A percentile compares a stretch with the other conserved stretches of the same genome.
Evolutionary conservation across 225 moss, liverwort and hornwort species (phyloP).

Genomic region (Bryoerythrophyllum caledonicum): DNA sequence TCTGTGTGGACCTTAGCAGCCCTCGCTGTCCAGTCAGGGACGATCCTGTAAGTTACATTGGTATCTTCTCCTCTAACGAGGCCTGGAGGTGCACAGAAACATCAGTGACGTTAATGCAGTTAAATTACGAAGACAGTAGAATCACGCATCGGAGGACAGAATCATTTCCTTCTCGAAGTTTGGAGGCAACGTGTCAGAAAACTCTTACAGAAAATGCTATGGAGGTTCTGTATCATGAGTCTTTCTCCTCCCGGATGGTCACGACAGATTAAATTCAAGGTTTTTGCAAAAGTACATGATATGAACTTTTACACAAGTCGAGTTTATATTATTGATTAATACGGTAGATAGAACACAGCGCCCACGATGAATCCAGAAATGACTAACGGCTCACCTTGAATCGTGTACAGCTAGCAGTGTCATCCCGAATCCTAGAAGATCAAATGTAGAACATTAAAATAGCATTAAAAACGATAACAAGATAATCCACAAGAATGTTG

Average conservation of each 20-base stretch:
- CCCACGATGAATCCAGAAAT: conserved; percentile 3
- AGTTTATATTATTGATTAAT: not conserved
- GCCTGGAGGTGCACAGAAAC: conserved; percentile 13
- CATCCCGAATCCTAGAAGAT: not conserved
- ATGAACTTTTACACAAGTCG: not conserved
- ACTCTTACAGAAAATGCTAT: not conserved
- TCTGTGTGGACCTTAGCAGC: not conserved
- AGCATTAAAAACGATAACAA: not conserved
- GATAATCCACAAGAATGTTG: conserved; percentile 9
- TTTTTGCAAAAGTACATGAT: not conserved
- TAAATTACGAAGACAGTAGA: not conserved
- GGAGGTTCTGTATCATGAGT: not conserved
- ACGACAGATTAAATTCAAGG: too few species aligned
- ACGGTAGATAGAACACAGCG: too few species aligned
- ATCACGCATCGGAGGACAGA: too few species aligned
- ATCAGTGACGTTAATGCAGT: not conserved
- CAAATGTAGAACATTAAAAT: conserved; percentile 1
- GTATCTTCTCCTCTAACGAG: conserved; percentile 3
- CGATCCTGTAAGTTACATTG: conserved; percentile 5
- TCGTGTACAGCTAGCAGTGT: conserved; percentile 1
- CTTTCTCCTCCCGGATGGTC: not conserved
- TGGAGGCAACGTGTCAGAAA: not conserved
- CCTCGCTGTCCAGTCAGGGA: not conserved
- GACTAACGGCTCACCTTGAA: conserved; percentile 3
- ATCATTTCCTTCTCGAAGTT: conserved; percentile 6